Base-by-base conservation (phyloP, 2,329 filamentous ascomycete species). In the Exserohilum rostratum region DNA sequence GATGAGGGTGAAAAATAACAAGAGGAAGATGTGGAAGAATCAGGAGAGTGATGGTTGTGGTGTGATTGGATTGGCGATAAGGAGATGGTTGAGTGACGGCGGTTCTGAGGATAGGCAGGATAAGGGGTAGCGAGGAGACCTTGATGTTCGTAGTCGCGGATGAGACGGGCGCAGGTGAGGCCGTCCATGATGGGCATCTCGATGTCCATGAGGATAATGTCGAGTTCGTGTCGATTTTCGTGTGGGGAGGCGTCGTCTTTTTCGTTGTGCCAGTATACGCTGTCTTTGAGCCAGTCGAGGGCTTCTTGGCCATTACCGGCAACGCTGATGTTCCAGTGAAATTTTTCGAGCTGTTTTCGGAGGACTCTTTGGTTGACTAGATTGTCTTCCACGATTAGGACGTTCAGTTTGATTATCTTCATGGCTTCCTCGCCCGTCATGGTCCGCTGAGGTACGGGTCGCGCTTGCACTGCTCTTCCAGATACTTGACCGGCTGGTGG, bases 291-390 rank as follows among this genome's bases (percentile, higher is more conserved):
- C 56, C 74, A 73, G 5, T 71, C 68, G 1, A 78, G 56, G 1
- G 76, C 76, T 57, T 79, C 74, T 22, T 62, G 55, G 5, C 76
- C 76, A 45, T 79, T 67, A 5, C 69, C 69, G 15, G 74, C 77
- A 6, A 77, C 70, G 30, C 65, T 59, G 18, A 78, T 68, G 6
- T 61, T 68, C 64, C 71, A 76, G 3, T 74, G 71, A 9, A 69
- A 62, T 38, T 72, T 74, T 9, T 65, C 52, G 13, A 79, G 62
- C 25, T 78, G 76, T 53, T 74, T 77, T 15, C 66, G 60, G 15
- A 79, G 66, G 3, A 79, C 76, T 12, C 69, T 72, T 47, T 78
- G 76, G 46, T 79, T 78, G 37, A 78, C 66, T 5, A 77, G 51
- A 40, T 78, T 77, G 50, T 79, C 76, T 53, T 73, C 71, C 2